Conservation (phyloP, 2,329 filamentous ascomycete species). For the Microdochium bolleyi region DNA sequence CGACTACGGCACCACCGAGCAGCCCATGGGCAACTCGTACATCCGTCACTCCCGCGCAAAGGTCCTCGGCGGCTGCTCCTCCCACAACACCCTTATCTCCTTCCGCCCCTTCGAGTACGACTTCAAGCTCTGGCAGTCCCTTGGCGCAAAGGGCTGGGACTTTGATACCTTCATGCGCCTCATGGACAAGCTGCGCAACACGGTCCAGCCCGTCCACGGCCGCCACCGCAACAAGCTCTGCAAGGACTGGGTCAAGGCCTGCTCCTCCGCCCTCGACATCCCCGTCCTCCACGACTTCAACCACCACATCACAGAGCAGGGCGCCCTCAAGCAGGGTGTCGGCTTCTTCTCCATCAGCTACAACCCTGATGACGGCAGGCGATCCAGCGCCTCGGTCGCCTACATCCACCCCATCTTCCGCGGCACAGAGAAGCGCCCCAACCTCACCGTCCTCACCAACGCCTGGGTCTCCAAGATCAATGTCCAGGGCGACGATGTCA, state of each 20-base stretch:
- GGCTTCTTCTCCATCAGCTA: slow-evolving; percentile 90
- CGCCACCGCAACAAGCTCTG: slow-evolving; percentile 85
- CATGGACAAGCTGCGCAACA: slow-evolving; percentile 79
- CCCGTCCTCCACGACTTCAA: slow-evolving; percentile 84
- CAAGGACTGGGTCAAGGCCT: slow-evolving; percentile 81
- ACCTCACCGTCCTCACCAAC: slow-evolving; percentile 79
- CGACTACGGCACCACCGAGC: slow-evolving; percentile 82
- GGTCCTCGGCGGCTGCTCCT: slow-evolving; percentile 86
- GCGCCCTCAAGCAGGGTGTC: slow-evolving; percentile 65
- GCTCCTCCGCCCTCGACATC: slow-evolving; percentile 70
- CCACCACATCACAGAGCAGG: slow-evolving; percentile 66
- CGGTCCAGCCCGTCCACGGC: slow-evolving; percentile 80
- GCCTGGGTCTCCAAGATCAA: slow-evolving; percentile 82
- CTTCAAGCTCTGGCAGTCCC: slow-evolving; percentile 71
- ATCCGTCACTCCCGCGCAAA: slow-evolving; percentile 90
- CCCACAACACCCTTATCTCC: slow-evolving; percentile 88
- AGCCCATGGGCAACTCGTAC: slow-evolving; percentile 83
- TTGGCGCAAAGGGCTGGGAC: slow-evolving; percentile 78
- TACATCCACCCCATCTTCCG: slow-evolving; percentile 89
- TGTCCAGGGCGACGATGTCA: slow-evolving; percentile 60
- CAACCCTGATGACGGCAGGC: slow-evolving; percentile 78
- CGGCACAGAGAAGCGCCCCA: slow-evolving; percentile 73
- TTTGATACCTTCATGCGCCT: slow-evolving; percentile 79
- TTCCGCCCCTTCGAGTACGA: slow-evolving; percentile 90
- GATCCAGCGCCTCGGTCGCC: slow-evolving; percentile 80